Conservation (phyloP, 108 stramenopile genomes). For the Nannochloropsis granulata region DNA sequence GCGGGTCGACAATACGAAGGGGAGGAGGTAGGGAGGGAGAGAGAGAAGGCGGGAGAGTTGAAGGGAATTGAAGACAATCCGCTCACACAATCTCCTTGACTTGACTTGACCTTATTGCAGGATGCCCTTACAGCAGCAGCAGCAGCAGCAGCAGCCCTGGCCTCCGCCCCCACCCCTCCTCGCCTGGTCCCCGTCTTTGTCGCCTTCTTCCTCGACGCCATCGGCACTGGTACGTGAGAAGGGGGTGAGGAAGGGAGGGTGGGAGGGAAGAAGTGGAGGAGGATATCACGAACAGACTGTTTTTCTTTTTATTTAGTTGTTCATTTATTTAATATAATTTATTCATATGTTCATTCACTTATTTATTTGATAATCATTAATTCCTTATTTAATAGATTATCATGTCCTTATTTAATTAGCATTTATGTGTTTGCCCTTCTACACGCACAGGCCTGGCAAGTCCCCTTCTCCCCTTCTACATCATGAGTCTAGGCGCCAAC, state of each 20-base stretch:
- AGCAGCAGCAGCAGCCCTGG: neutral
- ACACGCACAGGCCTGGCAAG: slow-evolving; percentile 17
- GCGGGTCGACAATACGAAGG: neutral
- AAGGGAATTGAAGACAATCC: neutral
- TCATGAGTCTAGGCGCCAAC: slow-evolving; percentile 32
- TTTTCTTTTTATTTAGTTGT: too few relatives aligned
- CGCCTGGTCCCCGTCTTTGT: neutral
- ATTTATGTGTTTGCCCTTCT: neutral
- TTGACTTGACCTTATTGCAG: neutral
- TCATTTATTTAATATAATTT: too few relatives aligned
- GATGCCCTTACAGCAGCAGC: neutral
- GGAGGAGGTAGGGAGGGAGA: neutral
- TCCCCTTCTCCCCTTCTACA: slow-evolving; percentile 31
- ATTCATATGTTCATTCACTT: too few relatives aligned
- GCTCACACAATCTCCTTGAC: neutral
- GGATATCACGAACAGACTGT: too few relatives aligned
- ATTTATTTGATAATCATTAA: too few relatives aligned
- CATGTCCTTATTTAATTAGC: too few relatives aligned
- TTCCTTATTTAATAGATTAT: too few relatives aligned
- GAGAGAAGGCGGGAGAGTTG: neutral
- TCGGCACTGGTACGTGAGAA: neutral
- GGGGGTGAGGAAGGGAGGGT: too few relatives aligned
- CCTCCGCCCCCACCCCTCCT: neutral
- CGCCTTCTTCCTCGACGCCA: neutral
- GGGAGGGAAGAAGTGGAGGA: too few relatives aligned